Conservation (phyloP, 1,284 basidiomycete species). For the Somion occarium region DNA sequence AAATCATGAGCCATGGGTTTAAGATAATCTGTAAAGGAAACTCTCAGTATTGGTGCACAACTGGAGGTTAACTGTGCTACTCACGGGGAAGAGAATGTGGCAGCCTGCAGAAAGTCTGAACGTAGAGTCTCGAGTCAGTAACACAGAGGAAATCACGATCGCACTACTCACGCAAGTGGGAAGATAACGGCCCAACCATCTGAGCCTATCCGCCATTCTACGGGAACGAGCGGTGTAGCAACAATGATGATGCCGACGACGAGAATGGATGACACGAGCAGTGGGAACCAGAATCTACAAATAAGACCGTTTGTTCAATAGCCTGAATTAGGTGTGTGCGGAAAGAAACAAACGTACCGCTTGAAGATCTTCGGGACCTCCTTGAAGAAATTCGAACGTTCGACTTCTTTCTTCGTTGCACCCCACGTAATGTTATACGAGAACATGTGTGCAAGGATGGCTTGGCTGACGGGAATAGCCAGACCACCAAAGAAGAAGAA, state of each 20-base stretch:
- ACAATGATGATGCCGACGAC: conserved; percentile 39
- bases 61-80: conserved; percentile 11
- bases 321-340: not conserved
- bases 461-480: conserved; percentile 41
- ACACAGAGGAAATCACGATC: not conserved
- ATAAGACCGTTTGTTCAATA: not conserved
- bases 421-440: conserved; percentile 55
- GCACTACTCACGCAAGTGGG: conserved; percentile 31
- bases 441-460: conserved; percentile 48
- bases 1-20: conserved; percentile 47
- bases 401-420: conserved; percentile 43
- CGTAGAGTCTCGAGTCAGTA: not conserved
- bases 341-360: too few species aligned
- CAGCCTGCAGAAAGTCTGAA: conserved; percentile 29
- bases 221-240: conserved; percentile 35
- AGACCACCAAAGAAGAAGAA: conserved; percentile 55
- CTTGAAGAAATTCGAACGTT: conserved; percentile 55
- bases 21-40: conserved; percentile 34
- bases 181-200: conserved; percentile 39
- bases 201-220: conserved; percentile 40
- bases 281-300: conserved; percentile 39
- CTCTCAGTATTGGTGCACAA: not conserved
- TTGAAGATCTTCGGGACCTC: conserved; percentile 52
- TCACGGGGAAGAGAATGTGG: conserved; percentile 39
- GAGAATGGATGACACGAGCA: conserved; percentile 35